Evolutionary conservation across 1,284 basidiomycete genomes (phyloP), one percentile per base, ranked within the genome.

Genomic region (Melampsora abietis-canadensis): DNA sequence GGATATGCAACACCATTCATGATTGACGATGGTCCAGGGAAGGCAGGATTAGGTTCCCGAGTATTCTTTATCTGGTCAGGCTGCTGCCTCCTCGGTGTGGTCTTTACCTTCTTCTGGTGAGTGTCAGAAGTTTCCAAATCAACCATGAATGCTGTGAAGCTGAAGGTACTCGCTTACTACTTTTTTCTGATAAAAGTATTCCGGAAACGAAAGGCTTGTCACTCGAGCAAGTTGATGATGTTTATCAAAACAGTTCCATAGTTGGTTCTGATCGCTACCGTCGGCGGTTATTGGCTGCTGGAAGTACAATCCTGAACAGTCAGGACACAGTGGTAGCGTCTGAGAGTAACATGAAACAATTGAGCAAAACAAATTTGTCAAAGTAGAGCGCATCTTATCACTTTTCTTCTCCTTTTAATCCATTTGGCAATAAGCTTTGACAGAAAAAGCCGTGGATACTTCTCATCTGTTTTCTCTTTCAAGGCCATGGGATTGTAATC

Each of bases 181-280:
- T 40, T 12, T 40, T 40, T 40, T 40, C 37, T 40, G 6, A 40
- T 12, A 61, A 64, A 75, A 37, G 46, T 14, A 14, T 65, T 21
- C 54, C 73, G 4, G 62, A 77, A 75, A 80, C 80, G 19, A 79
- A 80, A 66, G 79, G 79, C 14, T 78, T 80, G 3, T 79, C 79
- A 19, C 86, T 90, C 76, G 89, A 90, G 82, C 88, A 91, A 82
- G 86, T 91, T 81, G 88, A 90, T 81, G 78, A 85, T 66, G 84
- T 88, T 80, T 88, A 86, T 82, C 84, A 85, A 78, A 82, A 87
- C 60, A 77, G 77, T 21, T 70, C 76, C 4, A 76, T 79, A 67
- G 4, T 77, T 31, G 67, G 73, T 19, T 77, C 77, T 19, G 73
- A 72, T 75, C 51, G 67, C 37, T 76, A 66, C 30, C 75, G 75